Evolutionary conservation across 345 rosid species (phyloP).

Genomic region (Kernera saxatilis): DNA sequence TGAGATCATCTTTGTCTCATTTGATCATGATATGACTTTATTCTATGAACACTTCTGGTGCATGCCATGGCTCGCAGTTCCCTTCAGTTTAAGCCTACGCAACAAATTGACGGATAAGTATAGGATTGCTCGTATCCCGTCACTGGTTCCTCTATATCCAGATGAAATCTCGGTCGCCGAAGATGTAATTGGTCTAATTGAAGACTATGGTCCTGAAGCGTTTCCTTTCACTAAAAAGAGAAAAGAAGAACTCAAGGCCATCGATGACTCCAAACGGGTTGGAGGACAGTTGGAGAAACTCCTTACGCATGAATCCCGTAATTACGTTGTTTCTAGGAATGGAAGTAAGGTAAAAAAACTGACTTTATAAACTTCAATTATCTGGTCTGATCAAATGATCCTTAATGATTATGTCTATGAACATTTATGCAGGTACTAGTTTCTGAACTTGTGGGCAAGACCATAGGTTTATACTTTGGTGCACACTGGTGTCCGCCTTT

Average conservation of each 20-base stretch:
- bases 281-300: constrained; percentile 65
- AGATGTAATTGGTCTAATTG: constrained; percentile 52
- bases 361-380: not conserved
- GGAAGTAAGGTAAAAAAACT: constrained; percentile 42
- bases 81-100: constrained; percentile 43
- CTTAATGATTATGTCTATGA: not conserved
- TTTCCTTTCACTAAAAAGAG: constrained; percentile 61
- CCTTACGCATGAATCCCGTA: constrained; percentile 40
- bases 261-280: constrained; percentile 49
- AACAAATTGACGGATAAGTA: constrained; percentile 39
- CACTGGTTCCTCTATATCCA: constrained; percentile 44
- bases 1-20: constrained; percentile 70
- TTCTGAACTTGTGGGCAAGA: constrained; percentile 64
- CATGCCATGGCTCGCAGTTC: constrained; percentile 85
- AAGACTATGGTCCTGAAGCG: constrained; percentile 71
- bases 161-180: constrained; percentile 43
- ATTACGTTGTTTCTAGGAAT: constrained; percentile 42
- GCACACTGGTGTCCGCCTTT: constrained; percentile 83
- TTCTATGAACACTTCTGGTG: constrained; percentile 56
- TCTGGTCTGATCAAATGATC: not conserved
- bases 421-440: constrained; percentile 36
- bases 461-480: constrained; percentile 69
- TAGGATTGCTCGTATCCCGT: constrained; percentile 51
- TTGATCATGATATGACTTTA: constrained; percentile 54
- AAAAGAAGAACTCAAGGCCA: constrained; percentile 52